Evolutionary conservation across 148 eudicot species (phyloP).

Genomic region (Fagopyrum homotropicum): DNA sequence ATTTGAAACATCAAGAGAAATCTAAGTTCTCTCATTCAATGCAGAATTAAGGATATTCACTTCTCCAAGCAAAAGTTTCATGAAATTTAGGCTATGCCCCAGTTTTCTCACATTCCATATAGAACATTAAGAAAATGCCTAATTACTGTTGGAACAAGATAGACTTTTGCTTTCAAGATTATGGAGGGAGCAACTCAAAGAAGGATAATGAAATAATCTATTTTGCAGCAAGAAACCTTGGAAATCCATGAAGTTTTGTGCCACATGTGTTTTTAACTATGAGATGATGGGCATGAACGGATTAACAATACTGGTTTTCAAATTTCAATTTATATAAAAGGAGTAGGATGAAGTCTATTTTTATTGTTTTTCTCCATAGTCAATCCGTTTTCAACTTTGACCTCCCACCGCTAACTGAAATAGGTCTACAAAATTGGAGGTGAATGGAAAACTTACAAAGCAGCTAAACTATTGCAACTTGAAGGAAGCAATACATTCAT

Average conservation of each 20-base stretch:
- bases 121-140: not conserved
- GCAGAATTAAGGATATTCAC: not conserved
- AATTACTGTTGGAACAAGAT: not conserved
- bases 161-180: not conserved
- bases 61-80: not conserved
- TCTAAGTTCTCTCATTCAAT: not conserved
- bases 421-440: slow-evolving; percentile 16
- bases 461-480: slow-evolving; percentile 76
- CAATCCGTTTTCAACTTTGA: not conserved
- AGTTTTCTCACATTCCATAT: not conserved
- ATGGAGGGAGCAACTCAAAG: not conserved
- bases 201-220: not conserved
- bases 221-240: slow-evolving; percentile 1
- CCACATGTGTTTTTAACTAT: not conserved
- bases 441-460: slow-evolving; percentile 40
- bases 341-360: not conserved
- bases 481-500: slow-evolving; percentile 79
- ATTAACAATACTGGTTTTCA: not conserved
- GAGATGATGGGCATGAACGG: not conserved
- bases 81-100: not conserved
- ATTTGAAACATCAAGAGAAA: not conserved
- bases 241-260: not conserved
- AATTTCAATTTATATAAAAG: not conserved
- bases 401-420: not conserved
- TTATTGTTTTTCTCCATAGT: not conserved